A percentile compares a stretch with the other conserved stretches of the same genome.
phyloP scores from a whole-genome alignment of 2,329 filamentous ascomycete species.

The Aspergillus sergii region DNA sequence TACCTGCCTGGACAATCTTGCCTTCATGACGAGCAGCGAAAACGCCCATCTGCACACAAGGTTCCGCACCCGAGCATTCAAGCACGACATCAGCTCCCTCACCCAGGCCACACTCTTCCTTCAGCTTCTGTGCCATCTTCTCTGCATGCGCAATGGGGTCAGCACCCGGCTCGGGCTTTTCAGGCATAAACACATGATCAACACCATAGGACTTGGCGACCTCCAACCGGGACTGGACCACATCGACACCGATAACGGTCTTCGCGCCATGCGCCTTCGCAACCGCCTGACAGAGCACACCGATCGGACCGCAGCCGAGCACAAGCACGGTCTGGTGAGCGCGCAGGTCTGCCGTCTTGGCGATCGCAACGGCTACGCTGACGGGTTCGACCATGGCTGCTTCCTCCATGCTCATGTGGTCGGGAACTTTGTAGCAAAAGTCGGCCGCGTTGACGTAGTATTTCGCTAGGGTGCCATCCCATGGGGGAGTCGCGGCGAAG shows the following conservation, averaged over 20 bases:
- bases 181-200: constrained; percentile 53
- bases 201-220: constrained; percentile 72
- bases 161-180: constrained; percentile 53
- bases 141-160: constrained; percentile 71
- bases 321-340: constrained; percentile 77
- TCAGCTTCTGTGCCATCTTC: constrained; percentile 52
- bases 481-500: constrained; percentile 89
- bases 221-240: constrained; percentile 73
- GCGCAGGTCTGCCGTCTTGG: constrained; percentile 68
- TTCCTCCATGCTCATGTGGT: constrained; percentile 74
- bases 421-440: constrained; percentile 88
- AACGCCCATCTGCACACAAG: neutral
- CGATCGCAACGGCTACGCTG: constrained; percentile 80
- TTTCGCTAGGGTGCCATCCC: constrained; percentile 82
- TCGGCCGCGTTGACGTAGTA: constrained; percentile 82
- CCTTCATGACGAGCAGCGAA: neutral
- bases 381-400: constrained; percentile 88
- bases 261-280: constrained; percentile 78
- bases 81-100: constrained; percentile 52
- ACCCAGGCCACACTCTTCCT: constrained; percentile 63
- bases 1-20: neutral
- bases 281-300: constrained; percentile 82
- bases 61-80: neutral
- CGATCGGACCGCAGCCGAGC: constrained; percentile 84
- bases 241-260: constrained; percentile 83